Base-by-base conservation (phyloP, 2,329 filamentous ascomycete genomes). In the Neofusicoccum kwambonambiense region DNA sequence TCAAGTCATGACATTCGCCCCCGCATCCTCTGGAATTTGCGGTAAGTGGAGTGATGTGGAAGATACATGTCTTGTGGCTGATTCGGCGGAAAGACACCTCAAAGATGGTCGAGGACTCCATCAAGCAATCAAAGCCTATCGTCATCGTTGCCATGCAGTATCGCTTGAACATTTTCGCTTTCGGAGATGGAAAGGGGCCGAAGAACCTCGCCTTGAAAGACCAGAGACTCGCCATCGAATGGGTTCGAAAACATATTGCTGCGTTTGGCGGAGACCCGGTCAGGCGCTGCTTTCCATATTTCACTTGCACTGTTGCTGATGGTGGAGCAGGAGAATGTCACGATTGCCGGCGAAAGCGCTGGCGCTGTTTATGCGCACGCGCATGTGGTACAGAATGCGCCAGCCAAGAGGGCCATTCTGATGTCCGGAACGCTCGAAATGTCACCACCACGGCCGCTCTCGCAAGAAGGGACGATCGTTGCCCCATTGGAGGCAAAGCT, bases 351-450 rank as follows among this genome's bases (percentile, higher is more conserved):
- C 3, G 80, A 83, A 66, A 83, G 80, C 50, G 81, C 81, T 0
- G 81, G 81, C 0, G 81, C 77, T 2, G 73, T 82, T 1, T 82
- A 81, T 27, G 74, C 72, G 4, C 81, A 83, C 67, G 80, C 79
- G 1, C 80, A 79, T 69, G 44, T 78, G 13, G 72, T 76, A 19
- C 71, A 72, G 1, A 74, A 74, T 3, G 73, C 71, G 2, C 72
- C 69, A 0, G 68, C 78, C 0, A 74, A 70, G 35, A 73, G 77
- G 49, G 76, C 71, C 3, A 72, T 81, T 3, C 60, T 82, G 6
- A 74, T 76, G 22, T 82, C 80, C 0, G 81, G 81, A 4, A 77
- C 78, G 3, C 67, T 83, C 1, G 75, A 77, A 54, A 67, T 83
- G 0, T 82, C 80, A 0, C 77, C 79, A 0, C 80, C 81, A 15